Evolutionary conservation across 1,284 basidiomycete genomes (phyloP).

Genomic region (Apiotrichum gracile): DNA sequence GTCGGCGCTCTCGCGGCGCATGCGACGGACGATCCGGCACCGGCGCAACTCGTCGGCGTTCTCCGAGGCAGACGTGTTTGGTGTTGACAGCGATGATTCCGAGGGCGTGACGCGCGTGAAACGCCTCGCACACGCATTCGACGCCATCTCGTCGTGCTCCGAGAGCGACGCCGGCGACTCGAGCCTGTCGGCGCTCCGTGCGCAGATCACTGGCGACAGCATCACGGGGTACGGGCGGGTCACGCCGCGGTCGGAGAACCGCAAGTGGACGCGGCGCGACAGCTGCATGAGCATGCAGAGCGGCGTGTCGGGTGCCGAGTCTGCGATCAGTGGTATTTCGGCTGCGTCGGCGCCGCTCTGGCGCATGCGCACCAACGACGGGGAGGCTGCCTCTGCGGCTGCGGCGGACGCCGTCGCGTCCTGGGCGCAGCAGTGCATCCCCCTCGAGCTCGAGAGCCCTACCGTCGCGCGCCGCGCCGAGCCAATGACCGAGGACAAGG

Average conservation of each 20-base stretch:
- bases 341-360: slow-evolving; percentile 7
- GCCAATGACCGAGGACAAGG: not conserved
- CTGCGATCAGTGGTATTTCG: slow-evolving; percentile 2
- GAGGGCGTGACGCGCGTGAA: slow-evolving; percentile 29
- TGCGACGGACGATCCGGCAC: slow-evolving; percentile 23
- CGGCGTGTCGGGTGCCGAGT: not conserved
- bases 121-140: slow-evolving; percentile 35
- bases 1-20: slow-evolving; percentile 29
- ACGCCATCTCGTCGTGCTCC: slow-evolving; percentile 26
- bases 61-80: slow-evolving; percentile 27
- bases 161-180: slow-evolving; percentile 20
- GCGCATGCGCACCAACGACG: slow-evolving; percentile 1
- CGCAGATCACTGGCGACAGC: slow-evolving; percentile 36
- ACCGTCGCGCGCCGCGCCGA: not conserved
- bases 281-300: not conserved
- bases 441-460: not conserved
- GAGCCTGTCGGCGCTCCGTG: slow-evolving; percentile 8
- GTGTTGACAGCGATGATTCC: slow-evolving; percentile 9
- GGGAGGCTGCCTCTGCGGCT: not conserved
- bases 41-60: slow-evolving; percentile 19
- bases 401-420: not conserved
- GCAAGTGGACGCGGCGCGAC: slow-evolving; percentile 7
- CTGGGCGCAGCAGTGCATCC: slow-evolving; percentile 1
- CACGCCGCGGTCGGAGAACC: slow-evolving; percentile 7
- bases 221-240: slow-evolving; percentile 15